phyloP scores from a whole-genome alignment of 208 protist genomes.

The Leishmania major region DNA sequence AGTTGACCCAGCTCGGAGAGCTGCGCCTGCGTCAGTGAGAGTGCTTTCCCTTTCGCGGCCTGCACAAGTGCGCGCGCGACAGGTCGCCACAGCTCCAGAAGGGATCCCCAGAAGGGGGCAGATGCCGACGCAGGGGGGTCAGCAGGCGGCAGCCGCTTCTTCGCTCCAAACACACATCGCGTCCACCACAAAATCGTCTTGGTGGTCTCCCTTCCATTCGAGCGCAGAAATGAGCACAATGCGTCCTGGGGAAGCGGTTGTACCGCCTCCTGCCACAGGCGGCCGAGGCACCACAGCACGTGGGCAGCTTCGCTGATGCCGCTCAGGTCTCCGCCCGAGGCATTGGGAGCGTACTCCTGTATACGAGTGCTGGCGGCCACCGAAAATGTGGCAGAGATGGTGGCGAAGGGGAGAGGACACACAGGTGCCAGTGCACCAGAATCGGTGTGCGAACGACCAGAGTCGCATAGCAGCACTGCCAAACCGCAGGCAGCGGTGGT shows the following conservation, averaged over 20 bases:
- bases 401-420: background rate
- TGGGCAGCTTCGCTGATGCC: conserved; percentile 21
- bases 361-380: conserved; percentile 18
- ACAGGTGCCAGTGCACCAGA: background rate
- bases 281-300: conserved; percentile 29
- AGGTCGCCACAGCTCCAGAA: conserved; percentile 25
- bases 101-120: conserved; percentile 10
- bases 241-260: conserved; percentile 9
- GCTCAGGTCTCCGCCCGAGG: conserved; percentile 5
- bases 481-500: conserved; percentile 22
- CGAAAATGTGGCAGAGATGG: conserved; percentile 1
- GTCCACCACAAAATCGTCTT: conserved; percentile 23
- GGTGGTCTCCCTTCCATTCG: conserved; percentile 17
- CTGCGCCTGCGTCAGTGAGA: conserved; percentile 12
- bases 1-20: conserved; percentile 12
- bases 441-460: background rate
- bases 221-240: conserved; percentile 4
- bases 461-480: conserved; percentile 15
- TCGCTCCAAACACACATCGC: conserved; percentile 5
- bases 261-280: conserved; percentile 18
- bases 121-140: background rate
- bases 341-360: conserved; percentile 16
- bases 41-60: conserved; percentile 1
- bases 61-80: conserved; percentile 16
- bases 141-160: background rate